Percentiles rank a stretch among this genome's conserved stretches.
Conservation (phyloP, 2,329 filamentous ascomycete genomes). For the Arthrobotrys entomopaga region DNA sequence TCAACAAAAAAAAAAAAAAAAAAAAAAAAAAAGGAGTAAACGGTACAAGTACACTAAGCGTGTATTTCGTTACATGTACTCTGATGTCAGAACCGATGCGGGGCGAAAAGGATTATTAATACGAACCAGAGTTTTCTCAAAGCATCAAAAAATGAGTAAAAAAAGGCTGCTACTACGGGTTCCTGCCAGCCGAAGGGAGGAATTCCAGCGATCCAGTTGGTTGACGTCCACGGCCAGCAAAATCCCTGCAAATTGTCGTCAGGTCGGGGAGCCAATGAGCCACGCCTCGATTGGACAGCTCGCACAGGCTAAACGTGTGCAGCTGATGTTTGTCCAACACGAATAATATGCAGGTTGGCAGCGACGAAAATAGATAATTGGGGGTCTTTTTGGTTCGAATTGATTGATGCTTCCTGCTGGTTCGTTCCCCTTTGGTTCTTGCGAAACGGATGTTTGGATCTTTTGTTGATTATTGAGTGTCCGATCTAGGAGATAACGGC, state of each 20-base stretch:
- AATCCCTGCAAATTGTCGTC: conserved; percentile 55
- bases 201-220: conserved; percentile 36
- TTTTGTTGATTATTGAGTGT: too few relatives aligned
- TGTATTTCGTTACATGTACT: too few relatives aligned
- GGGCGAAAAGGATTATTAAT: conserved; percentile 33
- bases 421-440: background rate
- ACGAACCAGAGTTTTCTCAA: conserved; percentile 39
- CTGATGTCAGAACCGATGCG: background rate
- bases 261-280: conserved; percentile 51
- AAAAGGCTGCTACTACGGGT: background rate
- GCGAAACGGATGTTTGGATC: too few relatives aligned
- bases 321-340: conserved; percentile 54
- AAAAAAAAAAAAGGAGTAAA: background rate
- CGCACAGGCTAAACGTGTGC: conserved; percentile 54
- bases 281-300: conserved; percentile 29
- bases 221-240: conserved; percentile 31
- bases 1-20: conserved; percentile 1
- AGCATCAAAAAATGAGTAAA: conserved; percentile 29
- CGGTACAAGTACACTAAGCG: too few relatives aligned
- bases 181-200: conserved; percentile 37
- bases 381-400: conserved; percentile 23
- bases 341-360: conserved; percentile 31
- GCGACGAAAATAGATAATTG: conserved; percentile 48
- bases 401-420: background rate
- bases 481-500: too few relatives aligned